Conservation (phyloP, 306 rosid genomes). For the Argentina anserina region DNA sequence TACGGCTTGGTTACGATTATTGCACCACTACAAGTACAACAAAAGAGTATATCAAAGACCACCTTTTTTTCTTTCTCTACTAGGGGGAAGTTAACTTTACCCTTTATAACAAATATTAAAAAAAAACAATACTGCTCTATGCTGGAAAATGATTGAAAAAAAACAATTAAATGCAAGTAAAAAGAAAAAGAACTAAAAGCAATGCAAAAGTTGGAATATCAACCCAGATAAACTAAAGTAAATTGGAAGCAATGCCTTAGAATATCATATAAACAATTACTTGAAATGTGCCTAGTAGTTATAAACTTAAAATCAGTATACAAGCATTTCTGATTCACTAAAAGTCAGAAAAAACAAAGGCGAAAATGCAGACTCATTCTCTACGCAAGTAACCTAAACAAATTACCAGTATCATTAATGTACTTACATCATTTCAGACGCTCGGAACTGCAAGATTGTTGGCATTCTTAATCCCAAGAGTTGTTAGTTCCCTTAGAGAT, state of each 20-base stretch:
- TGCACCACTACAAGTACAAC: too few species aligned
- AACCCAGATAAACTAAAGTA: too few species aligned
- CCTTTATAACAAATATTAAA: too few species aligned
- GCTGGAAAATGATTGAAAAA: too few species aligned
- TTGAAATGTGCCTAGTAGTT: not conserved
- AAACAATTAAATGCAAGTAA: too few species aligned
- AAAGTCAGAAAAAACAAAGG: not conserved
- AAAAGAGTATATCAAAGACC: too few species aligned
- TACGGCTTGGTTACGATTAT: too few species aligned
- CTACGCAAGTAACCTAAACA: not conserved
- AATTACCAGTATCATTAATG: not conserved
- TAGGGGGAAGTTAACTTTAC: too few species aligned
- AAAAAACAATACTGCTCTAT: too few species aligned
- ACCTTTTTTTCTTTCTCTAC: too few species aligned
- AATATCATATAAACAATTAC: not conserved
- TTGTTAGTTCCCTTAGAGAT: conserved; percentile 76
- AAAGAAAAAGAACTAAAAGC: too few species aligned
- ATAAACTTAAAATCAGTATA: not conserved
- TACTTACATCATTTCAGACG: conserved; percentile 84
- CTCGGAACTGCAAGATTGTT: conserved; percentile 96
- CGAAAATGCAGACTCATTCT: not conserved
- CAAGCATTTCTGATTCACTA: not conserved
- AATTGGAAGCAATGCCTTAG: conserved; percentile 1
- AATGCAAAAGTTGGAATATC: too few species aligned
- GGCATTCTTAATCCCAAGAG: conserved; percentile 80